These are phyloP conservation scores for Onygenales sp. DNA, from an alignment of 2,329 filamentous ascomycete genomes.

Conservation along the genomic window DNA sequence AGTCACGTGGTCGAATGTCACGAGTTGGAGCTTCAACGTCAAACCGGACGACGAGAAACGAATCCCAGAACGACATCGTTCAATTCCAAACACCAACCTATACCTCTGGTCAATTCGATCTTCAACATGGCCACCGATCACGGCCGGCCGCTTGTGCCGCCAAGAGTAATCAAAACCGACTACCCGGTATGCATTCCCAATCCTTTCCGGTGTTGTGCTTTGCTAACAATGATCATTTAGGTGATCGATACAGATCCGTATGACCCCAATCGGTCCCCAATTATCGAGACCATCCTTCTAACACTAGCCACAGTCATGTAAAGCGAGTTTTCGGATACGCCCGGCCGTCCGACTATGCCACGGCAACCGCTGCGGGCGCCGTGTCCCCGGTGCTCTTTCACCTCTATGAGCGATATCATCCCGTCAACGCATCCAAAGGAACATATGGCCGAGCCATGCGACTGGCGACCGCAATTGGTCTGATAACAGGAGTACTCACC, in stretches of 20 bases:
- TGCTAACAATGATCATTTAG: constrained; percentile 38
- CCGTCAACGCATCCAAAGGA: constrained; percentile 72
- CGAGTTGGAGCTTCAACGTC: neutral
- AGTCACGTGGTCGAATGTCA: neutral
- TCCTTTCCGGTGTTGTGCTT: neutral
- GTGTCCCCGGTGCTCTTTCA: constrained; percentile 65
- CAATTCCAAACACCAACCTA: neutral
- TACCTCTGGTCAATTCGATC: neutral
- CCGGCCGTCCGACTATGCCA: constrained; percentile 69
- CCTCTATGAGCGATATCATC: constrained; percentile 73
- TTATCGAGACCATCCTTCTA: constrained; percentile 10
- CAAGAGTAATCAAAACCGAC: constrained; percentile 70
- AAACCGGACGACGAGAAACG: neutral
- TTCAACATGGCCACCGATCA: constrained; percentile 27
- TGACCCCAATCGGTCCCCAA: constrained; percentile 25
- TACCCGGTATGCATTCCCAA: constrained; percentile 62
- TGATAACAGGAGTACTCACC: constrained; percentile 70
- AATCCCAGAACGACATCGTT: neutral
- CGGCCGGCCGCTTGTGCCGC: constrained; percentile 50
- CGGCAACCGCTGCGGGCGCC: constrained; percentile 59
- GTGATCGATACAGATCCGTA: constrained; percentile 99
- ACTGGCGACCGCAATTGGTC: constrained; percentile 61
- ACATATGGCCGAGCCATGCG: constrained; percentile 79
- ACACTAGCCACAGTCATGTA: constrained; percentile 59
- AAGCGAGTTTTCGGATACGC: constrained; percentile 84